Conservation (phyloP, 139 green algal species). For the Chlamydomonas sphaeroides region DNA sequence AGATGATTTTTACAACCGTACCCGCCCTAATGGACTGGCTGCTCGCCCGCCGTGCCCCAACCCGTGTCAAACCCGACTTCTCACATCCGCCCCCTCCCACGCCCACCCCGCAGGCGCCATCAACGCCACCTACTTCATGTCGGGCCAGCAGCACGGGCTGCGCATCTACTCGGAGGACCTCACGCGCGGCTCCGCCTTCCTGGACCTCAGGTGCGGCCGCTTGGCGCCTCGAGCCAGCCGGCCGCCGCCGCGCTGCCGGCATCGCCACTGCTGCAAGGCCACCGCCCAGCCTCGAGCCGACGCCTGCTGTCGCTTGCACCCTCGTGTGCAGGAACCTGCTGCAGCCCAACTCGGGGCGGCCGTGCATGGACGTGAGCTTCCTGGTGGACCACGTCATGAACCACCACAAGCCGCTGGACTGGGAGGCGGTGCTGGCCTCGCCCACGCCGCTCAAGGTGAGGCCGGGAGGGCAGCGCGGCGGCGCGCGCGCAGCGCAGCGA, state of each 20-base stretch:
- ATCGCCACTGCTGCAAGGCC: too few species aligned
- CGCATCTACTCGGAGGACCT: slow-evolving; percentile 87
- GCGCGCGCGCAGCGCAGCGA: too few species aligned
- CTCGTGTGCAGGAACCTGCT: slow-evolving; percentile 20
- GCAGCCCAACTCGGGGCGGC: slow-evolving; percentile 1
- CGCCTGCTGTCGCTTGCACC: too few species aligned
- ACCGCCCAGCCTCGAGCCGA: too few species aligned
- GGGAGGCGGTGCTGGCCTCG: slow-evolving; percentile 66
- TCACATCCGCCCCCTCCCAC: too few species aligned
- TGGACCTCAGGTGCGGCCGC: slow-evolving; percentile 67
- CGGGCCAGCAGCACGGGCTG: slow-evolving; percentile 67
- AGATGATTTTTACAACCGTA: too few species aligned
- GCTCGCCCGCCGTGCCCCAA: too few species aligned
- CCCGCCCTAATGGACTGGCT: too few species aligned
- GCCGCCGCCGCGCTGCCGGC: too few species aligned
- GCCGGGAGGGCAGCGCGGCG: too few species aligned
- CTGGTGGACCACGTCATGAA: slow-evolving; percentile 87
- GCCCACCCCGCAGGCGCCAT: slow-evolving; percentile 90
- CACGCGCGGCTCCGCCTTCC: slow-evolving; percentile 69
- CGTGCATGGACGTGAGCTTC: slow-evolving; percentile 84
- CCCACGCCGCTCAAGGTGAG: slow-evolving; percentile 71
- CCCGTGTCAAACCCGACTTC: too few species aligned
- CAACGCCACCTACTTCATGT: slow-evolving; percentile 89
- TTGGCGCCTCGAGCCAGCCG: too few species aligned
- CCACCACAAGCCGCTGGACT: slow-evolving; percentile 74